These are phyloP conservation scores for Suillus placidus DNA, from an alignment of 768 basidiomycete species.

Conservation along the genomic window DNA sequence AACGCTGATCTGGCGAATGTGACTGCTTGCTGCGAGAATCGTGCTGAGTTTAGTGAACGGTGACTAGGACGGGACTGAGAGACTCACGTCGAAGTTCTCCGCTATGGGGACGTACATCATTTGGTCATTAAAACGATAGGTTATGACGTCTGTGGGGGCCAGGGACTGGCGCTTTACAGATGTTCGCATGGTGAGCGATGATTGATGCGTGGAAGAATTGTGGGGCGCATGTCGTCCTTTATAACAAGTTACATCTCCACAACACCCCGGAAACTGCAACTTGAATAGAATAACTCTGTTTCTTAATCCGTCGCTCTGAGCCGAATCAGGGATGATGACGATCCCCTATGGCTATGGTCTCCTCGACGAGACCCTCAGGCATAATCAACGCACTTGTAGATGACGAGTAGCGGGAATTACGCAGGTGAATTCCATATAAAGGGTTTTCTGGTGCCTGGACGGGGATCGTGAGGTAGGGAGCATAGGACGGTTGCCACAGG, in stretches of 20 bases:
- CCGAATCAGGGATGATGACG: no score
- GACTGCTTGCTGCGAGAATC: slow-evolving; percentile 47
- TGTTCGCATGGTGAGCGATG: not conserved
- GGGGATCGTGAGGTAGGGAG: no score
- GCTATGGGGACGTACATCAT: slow-evolving; percentile 56
- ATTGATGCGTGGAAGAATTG: not conserved
- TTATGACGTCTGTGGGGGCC: slow-evolving; percentile 47
- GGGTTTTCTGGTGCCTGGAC: not conserved
- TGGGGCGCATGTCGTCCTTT: not conserved
- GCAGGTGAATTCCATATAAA: not conserved
- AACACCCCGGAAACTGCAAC: no score
- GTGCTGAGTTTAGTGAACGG: not conserved
- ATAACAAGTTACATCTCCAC: no score
- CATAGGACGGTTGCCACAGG: no score
- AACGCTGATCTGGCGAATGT: slow-evolving; percentile 53
- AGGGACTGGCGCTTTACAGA: slow-evolving; percentile 21
- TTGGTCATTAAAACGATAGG: slow-evolving; percentile 45
- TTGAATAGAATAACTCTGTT: no score
- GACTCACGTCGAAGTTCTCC: slow-evolving; percentile 44
- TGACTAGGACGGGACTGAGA: not conserved
- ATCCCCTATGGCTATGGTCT: no score
- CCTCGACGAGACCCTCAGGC: no score
- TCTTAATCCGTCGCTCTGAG: no score
- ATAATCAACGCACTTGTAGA: no score
- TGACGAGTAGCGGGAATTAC: no score